These are phyloP conservation scores for Epipyxis sp. DNA, from an alignment of 108 stramenopile species.

Conservation along the genomic window DNA sequence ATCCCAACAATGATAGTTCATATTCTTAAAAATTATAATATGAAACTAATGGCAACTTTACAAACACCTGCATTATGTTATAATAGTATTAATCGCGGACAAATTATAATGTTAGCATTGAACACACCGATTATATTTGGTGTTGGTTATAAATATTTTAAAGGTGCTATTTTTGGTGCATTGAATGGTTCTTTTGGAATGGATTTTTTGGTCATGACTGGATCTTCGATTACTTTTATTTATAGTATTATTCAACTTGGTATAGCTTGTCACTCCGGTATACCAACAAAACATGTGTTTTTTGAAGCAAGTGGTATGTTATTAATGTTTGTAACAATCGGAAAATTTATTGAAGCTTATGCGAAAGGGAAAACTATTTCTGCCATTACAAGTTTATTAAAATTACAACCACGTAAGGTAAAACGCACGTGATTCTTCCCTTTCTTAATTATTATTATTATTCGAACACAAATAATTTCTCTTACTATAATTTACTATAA, in stretches of 20 bases:
- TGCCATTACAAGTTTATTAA: constrained; percentile 76
- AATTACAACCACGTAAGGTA: background rate
- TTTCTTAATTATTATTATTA: too few species aligned
- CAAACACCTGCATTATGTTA: constrained; percentile 8
- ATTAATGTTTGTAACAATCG: constrained; percentile 88
- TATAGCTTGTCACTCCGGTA: constrained; percentile 31
- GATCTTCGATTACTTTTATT: constrained; percentile 80
- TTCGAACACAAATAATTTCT: too few species aligned
- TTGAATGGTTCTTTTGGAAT: constrained; percentile 71
- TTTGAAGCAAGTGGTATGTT: constrained; percentile 95
- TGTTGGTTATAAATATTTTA: background rate
- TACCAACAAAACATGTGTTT: constrained; percentile 38
- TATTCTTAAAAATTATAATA: constrained; percentile 15
- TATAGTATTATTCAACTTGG: constrained; percentile 56
- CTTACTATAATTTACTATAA: too few species aligned
- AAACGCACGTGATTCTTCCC: too few species aligned
- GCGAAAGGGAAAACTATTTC: constrained; percentile 80
- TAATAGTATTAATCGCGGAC: constrained; percentile 39
- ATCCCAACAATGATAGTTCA: constrained; percentile 40
- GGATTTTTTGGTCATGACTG: constrained; percentile 88
- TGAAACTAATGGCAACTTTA: constrained; percentile 1
- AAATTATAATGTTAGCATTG: constrained; percentile 41
- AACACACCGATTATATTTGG: constrained; percentile 38
- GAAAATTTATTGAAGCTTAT: constrained; percentile 77
- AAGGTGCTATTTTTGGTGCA: constrained; percentile 49